Evolutionary conservation across 352 stramenopile species (phyloP).

Genomic region (Pythium coloratum): DNA sequence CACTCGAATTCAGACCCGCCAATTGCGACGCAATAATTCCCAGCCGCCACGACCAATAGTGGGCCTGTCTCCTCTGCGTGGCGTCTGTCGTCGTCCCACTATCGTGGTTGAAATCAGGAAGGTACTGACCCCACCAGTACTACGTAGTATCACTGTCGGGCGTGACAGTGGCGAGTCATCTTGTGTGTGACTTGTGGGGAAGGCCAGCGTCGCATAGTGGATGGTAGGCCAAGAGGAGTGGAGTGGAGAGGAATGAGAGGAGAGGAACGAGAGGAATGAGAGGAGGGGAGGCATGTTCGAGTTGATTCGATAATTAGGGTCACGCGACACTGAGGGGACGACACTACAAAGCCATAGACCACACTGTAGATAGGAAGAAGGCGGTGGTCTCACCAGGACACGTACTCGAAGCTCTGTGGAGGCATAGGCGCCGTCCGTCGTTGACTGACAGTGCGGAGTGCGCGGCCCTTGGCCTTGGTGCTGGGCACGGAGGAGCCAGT

Average conservation of each 20-base stretch:
- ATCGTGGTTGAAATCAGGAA: not conserved
- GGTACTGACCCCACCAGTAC: not conserved
- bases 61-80: no score
- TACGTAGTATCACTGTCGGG: no score
- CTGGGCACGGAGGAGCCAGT: not conserved
- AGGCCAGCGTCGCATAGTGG: no score
- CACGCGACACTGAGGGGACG: not conserved
- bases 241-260: no score
- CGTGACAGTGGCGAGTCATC: no score
- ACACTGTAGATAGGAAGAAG: not conserved
- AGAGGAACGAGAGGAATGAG: not conserved
- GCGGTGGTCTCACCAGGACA: slow-evolving; percentile 9
- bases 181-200: no score
- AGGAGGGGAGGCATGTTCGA: not conserved
- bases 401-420: slow-evolving; percentile 15
- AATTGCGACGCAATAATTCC: no score
- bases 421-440: slow-evolving; percentile 17
- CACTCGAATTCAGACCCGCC: no score
- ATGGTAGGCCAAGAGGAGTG: no score
- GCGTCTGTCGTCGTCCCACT: not conserved
- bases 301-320: slow-evolving; percentile 1
- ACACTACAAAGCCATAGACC: not conserved
- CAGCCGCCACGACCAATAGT: not conserved
- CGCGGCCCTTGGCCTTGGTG: not conserved
- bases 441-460: not conserved